Percentiles rank a stretch among this genome's conserved stretches.
phyloP scores from a whole-genome alignment of 192 early-diverging fungal genomes.

The Podila minutissima region DNA sequence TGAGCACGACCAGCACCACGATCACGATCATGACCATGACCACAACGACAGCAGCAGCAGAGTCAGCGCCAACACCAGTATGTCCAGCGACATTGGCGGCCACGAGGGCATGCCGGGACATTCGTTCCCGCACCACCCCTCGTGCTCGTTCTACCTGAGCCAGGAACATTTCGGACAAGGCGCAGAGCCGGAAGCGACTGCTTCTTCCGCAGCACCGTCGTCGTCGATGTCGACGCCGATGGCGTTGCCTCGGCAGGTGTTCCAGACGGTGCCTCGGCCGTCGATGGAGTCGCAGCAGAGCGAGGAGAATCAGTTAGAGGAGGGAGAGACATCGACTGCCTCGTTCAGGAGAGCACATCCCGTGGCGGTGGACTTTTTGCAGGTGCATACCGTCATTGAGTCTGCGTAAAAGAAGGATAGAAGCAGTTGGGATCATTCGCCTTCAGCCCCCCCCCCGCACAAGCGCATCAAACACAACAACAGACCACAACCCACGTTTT shows the following conservation, averaged over 20 bases:
- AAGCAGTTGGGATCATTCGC: no score
- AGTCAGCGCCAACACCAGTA: not conserved
- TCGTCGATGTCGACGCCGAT: not conserved
- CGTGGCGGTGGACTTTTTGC: not conserved
- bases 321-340: not conserved
- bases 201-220: not conserved
- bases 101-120: conserved; percentile 14
- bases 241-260: not conserved
- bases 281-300: not conserved
- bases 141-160: conserved; percentile 14
- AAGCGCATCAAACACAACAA: no score
- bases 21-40: not conserved
- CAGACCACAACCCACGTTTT: no score
- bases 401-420: not conserved
- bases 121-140: conserved; percentile 21
- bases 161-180: not conserved
- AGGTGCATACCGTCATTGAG: conserved; percentile 1
- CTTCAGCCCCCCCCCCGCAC: no score
- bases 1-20: not conserved
- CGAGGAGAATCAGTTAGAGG: not conserved
- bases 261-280: not conserved
- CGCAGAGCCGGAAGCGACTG: not conserved
- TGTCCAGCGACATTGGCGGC: conserved; percentile 17
- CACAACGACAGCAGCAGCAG: conserved; percentile 3
- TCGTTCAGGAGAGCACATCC: not conserved